A percentile compares a stretch with the other conserved stretches of the same genome.
These are phyloP conservation scores for Aspergillus fijiensis DNA, from an alignment of 2,329 filamentous ascomycete species.

Conservation along the genomic window DNA sequence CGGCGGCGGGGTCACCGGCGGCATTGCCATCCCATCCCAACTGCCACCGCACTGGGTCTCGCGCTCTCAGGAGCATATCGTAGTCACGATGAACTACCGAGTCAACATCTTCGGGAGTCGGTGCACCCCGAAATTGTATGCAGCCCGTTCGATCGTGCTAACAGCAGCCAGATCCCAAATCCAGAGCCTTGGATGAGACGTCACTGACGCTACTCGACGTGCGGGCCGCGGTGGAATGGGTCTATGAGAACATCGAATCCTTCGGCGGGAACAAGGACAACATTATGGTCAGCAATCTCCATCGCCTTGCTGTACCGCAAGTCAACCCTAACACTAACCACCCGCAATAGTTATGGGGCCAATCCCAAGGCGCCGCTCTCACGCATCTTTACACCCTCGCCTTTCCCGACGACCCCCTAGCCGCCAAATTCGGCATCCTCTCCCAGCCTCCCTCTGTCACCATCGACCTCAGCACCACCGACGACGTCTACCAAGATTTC, in stretches of 20 bases:
- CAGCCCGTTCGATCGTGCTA: not conserved
- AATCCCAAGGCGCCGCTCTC: constrained; percentile 24
- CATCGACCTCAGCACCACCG: constrained; percentile 11
- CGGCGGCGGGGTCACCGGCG: constrained; percentile 27
- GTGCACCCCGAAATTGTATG: not conserved
- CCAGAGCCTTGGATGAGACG: not conserved
- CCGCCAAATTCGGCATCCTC: constrained; percentile 16
- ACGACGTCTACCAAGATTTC: constrained; percentile 22
- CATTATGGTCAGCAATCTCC: not conserved
- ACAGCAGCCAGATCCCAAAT: constrained; percentile 15
- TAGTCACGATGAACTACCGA: constrained; percentile 39
- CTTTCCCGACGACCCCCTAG: constrained; percentile 21
- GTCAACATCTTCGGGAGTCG: constrained; percentile 27
- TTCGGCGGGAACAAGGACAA: constrained; percentile 34
- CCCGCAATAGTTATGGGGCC: constrained; percentile 24
- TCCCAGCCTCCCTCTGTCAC: constrained; percentile 23
- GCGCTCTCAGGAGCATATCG: constrained; percentile 42
- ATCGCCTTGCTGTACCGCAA: no score
- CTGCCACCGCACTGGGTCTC: constrained; percentile 36
- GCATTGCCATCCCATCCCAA: constrained; percentile 36
- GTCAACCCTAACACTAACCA: not conserved
- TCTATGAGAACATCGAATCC: constrained; percentile 34
- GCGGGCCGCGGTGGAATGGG: constrained; percentile 31
- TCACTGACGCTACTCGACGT: constrained; percentile 15
- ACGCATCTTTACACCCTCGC: constrained; percentile 26